Evolutionary conservation across 371 early-diverging fungal species (phyloP), one percentile per base, ranked within the genome.

Genomic region (Zopfochytrium polystomum): DNA sequence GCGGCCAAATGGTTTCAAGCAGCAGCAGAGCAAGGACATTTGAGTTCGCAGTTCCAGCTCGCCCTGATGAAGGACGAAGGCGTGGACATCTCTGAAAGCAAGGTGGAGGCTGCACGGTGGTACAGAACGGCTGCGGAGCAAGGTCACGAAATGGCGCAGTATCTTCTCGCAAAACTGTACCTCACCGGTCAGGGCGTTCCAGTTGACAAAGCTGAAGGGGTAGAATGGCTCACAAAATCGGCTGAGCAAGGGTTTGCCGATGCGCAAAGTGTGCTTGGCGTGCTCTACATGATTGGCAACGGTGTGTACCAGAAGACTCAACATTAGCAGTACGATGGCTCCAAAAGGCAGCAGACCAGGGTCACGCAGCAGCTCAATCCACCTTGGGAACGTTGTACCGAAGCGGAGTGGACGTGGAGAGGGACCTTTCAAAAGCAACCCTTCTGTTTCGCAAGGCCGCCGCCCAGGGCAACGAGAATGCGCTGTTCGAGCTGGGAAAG

Each of bases 1-100:
- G 87, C 89, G 1, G 80, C 85, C 38, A 61, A 76, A 6, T 80
- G 81, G 66, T 88, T 85, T 67, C 58, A 62, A 22, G 56, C 67
- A 20, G 83, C 90, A 7, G 88, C 89, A 2, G 78, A 82, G 50
- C 81, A 80, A 52, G 83, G 81, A 13, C 48, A 48, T 23, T 13
- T 26, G 15, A n/a, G n/a, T n/a, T n/a, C n/a, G n/a, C n/a, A n/a
- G n/a, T n/a, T n/a, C n/a, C n/a, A n/a, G n/a, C n/a, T 60, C 9
- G 60, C 43, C 5, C 44, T 23, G 26, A 60, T 60, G 60, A 42
- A 60, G 27, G 44, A 60, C 26, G 38, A 51, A 29, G 60, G 60
- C 22, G 18, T 15, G 4, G 42, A 31, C 27, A 29, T 38, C 7
- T 32, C 25, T 7, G 31, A 29, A 27, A 45, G 52, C 31, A 27